Evolutionary conservation across 2,329 filamentous ascomycete species (phyloP), one percentile per base, ranked within the genome.

Genomic region (Claviceps digitariae): DNA sequence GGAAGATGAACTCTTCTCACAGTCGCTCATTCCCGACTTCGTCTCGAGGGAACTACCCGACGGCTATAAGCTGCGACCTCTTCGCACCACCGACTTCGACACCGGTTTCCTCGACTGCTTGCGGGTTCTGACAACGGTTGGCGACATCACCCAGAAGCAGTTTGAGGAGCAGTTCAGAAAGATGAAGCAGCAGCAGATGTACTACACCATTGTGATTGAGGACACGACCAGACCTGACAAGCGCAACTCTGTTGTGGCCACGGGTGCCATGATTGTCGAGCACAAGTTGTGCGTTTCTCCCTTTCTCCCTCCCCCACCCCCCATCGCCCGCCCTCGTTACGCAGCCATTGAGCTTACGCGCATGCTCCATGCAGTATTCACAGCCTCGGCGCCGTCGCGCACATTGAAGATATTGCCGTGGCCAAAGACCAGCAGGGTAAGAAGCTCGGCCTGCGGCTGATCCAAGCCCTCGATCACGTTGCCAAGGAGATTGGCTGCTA

Each of bases 401-500:
- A 97, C 71, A 96, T 97, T 69, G 93, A 97, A 70, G 93, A 98
- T 67, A 96, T 98, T 67, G 90, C 91, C 20, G 90, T 98, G 40
- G 83, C 87, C 59, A 90, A 90, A 72, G 87, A 94, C 63, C 90
- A 97, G 72, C 93, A 97, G 71, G 93, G 93, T 61, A 96, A 97
- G 81, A 96, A 95, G 73, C 77, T 97, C 45, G 93, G 93, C 4
- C 74, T 96, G 64, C 81, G 89, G 60, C 85, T 97, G 60, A 97
- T 97, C 63, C 88, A 97, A 72, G 90, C 91, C 8, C 78, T 98
- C 65, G 90, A 97, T 70, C 86, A 78, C 66, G 83, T 97, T 56
- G 90, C 90, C 53, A 82, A 88, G 66, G 81, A 89, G 66, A 84
- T 93, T 54, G 93, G 91, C 53, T 97, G 91, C 72, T 97, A 97